phyloP scores from a whole-genome alignment of 306 rosid genomes.

The Dryas octopetala region DNA sequence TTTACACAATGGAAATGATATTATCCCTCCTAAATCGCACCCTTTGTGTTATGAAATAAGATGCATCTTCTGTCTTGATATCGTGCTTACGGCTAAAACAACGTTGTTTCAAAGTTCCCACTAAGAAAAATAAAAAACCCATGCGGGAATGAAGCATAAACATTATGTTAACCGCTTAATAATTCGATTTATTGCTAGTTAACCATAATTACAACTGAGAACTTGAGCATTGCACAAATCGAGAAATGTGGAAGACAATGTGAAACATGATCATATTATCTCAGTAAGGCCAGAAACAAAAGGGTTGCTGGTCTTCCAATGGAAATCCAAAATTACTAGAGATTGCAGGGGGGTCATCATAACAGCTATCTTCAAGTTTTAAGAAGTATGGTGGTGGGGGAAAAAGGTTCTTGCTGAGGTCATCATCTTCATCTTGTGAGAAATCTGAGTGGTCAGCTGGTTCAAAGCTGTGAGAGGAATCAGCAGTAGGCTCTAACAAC shows the following conservation, averaged over 20 bases:
- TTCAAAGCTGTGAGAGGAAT: constrained; percentile 59
- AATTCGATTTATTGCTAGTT: constrained; percentile 39
- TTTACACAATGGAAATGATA: too few species aligned
- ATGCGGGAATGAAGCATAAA: neutral
- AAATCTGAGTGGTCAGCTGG: constrained; percentile 63
- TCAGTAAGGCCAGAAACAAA: constrained; percentile 6
- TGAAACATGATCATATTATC: neutral
- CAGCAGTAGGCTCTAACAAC: constrained; percentile 53
- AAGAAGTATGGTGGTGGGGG: constrained; percentile 36
- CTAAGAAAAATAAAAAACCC: neutral
- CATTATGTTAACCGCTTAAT: too few species aligned
- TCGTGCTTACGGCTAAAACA: too few species aligned
- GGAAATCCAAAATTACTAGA: constrained; percentile 46
- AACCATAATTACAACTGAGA: constrained; percentile 42
- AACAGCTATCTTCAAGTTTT: constrained; percentile 55
- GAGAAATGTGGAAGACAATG: neutral
- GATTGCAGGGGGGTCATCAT: constrained; percentile 44
- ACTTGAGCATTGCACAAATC: neutral
- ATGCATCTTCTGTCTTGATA: too few species aligned
- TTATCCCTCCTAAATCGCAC: too few species aligned
- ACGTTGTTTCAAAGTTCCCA: too few species aligned
- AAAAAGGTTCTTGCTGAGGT: constrained; percentile 42
- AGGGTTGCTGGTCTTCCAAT: neutral
- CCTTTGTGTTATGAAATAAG: too few species aligned
- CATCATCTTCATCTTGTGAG: constrained; percentile 75